Percentiles rank a stretch among this genome's conserved stretches.
Evolutionary conservation across 2,329 filamentous ascomycete species (phyloP).

Genomic region (Fusarium sp.): DNA sequence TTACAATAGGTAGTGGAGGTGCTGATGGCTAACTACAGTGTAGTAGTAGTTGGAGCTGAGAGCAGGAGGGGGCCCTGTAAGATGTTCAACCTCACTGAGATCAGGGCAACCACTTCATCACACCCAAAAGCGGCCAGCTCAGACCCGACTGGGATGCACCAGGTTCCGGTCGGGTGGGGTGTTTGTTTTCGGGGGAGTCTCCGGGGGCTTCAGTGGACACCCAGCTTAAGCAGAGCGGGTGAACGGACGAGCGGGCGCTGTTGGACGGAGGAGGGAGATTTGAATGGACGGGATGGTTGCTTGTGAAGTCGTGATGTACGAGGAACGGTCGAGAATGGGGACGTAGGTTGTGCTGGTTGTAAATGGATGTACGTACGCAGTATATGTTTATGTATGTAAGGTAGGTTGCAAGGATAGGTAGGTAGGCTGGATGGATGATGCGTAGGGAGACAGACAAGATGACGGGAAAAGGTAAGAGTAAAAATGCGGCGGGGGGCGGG

Average conservation of each 20-base stretch:
- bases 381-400: slow-evolving; percentile 2
- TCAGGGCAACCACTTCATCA: slow-evolving; percentile 32
- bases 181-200: slow-evolving; percentile 34
- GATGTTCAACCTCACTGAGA: slow-evolving; percentile 29
- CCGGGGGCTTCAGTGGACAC: slow-evolving; percentile 36
- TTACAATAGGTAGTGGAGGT: slow-evolving; percentile 16
- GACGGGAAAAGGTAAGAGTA: slow-evolving; percentile 16
- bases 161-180: slow-evolving; percentile 38
- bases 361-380: not conserved
- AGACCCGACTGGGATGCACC: slow-evolving; percentile 28
- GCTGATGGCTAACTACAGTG: slow-evolving; percentile 10
- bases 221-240: slow-evolving; percentile 23
- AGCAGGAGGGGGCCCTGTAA: slow-evolving; percentile 35
- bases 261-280: slow-evolving; percentile 15
- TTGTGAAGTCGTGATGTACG: slow-evolving; percentile 6
- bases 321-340: slow-evolving; percentile 10
- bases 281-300: slow-evolving; percentile 1
- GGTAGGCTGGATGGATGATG: not conserved
- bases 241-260: slow-evolving; percentile 29
- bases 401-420: not conserved
- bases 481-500: slow-evolving; percentile 8
- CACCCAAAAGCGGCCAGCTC: slow-evolving; percentile 36
- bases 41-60: slow-evolving; percentile 19
- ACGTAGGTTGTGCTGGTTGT: slow-evolving; percentile 3
- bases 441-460: not conserved